Percentiles rank a stretch among this genome's conserved stretches.
Conservation (phyloP, 345 rosid genomes). For the Syzygium aqueum region DNA sequence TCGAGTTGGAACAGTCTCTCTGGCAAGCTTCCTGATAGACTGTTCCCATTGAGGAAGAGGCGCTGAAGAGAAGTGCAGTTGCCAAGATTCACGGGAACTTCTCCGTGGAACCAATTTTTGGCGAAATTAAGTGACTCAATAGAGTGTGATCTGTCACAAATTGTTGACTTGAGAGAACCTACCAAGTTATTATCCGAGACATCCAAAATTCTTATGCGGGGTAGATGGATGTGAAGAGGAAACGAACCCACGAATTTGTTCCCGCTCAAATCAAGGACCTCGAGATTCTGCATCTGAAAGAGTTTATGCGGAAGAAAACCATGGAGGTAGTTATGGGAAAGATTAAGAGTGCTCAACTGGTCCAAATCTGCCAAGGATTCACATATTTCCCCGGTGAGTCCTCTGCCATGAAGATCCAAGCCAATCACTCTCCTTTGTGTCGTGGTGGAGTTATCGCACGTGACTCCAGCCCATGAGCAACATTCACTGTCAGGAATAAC, state of each 20-base stretch:
- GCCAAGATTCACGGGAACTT: conserved; percentile 4
- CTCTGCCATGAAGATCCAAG: conserved; percentile 10
- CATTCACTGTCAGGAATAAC: not conserved
- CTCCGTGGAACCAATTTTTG: conserved; percentile 10
- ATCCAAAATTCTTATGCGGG: conserved; percentile 9
- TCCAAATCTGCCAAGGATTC: conserved; percentile 11
- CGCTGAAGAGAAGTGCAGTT: conserved; percentile 16
- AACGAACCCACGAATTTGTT: conserved; percentile 8
- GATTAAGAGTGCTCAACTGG: conserved; percentile 16
- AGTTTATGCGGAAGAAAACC: conserved; percentile 4
- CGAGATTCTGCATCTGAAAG: conserved; percentile 10
- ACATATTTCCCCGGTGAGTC: conserved; percentile 7
- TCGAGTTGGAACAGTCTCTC: conserved; percentile 8
- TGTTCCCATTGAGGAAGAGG: conserved; percentile 13
- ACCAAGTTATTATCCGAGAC: conserved; percentile 11
- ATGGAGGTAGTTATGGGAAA: conserved; percentile 11
- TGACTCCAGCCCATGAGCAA: conserved; percentile 19
- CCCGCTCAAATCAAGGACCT: conserved; percentile 18
- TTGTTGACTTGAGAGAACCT: not conserved
- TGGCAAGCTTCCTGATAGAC: conserved; percentile 13
- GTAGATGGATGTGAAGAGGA: not conserved
- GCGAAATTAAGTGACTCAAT: conserved; percentile 12
- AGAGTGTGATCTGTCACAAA: conserved; percentile 7
- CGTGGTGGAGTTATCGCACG: conserved; percentile 7
- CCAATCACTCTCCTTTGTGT: conserved; percentile 8